Base-by-base conservation (phyloP, 1,284 basidiomycete species). In the Trichosporon asahii region DNA sequence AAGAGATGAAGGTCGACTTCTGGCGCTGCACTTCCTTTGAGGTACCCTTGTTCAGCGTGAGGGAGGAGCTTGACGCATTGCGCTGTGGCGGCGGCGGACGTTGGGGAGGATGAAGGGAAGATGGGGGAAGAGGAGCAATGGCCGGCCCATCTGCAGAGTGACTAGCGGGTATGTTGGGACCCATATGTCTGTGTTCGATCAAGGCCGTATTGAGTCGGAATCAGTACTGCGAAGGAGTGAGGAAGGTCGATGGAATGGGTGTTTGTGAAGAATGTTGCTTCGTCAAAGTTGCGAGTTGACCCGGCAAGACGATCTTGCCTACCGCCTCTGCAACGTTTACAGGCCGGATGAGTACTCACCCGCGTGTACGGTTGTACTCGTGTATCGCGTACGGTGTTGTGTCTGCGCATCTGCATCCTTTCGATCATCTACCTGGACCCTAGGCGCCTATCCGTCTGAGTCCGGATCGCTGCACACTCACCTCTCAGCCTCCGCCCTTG, bases 1-100 rank as follows among this genome's bases (percentile, higher is more conserved):
- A 72, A 1, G 71, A 72, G 14, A 72, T 72, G 44, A 72, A 72
- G 3, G 44, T 27, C 12, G 69, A 35, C 53, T 67, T 67, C 14
- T 61, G 57, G 7, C 57, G 57, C 27, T 33, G 49, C 21, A 12
- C 65, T 18, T 66, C 65, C 65, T 55, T 61, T 1, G 57, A 31
- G 29, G 57, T 31, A 8, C 27, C 57, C 18, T 61, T 61, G 57
- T 61, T 61, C 29, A 31, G 27, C 15, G 29, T 31, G 15, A 18
- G 15, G 5, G 57, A 61, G 6, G 15, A 18, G 57, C 11, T 9
- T 6, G 57, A 61, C 18, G 14, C 7, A 11, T n/a, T 33, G 23
- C 57, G 57, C 57, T 31, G 57, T 6, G 57, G 27, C 29, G 18
- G 57, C 29, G 18, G 57, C 27, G 57, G 57, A 31, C 49, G 49